Conservation (phyloP, 768 basidiomycete species). For the Phallus indusiatus region DNA sequence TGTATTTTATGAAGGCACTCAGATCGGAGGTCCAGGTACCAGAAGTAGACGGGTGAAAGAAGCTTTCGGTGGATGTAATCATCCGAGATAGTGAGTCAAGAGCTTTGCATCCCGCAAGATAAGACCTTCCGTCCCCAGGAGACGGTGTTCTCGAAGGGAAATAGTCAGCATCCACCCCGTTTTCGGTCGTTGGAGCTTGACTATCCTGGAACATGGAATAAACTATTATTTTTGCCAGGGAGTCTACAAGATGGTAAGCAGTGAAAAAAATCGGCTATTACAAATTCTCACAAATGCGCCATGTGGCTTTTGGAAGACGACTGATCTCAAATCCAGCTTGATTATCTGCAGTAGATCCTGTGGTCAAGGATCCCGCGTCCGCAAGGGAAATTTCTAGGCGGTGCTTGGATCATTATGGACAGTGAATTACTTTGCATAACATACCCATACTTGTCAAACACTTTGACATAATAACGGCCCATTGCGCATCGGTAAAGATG, state of each 20-base stretch:
- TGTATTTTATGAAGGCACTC: conserved; percentile 76
- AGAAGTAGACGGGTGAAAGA: conserved; percentile 86
- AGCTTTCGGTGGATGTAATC: conserved; percentile 79
- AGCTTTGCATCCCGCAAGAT: conserved; percentile 76
- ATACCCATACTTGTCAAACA: conserved; percentile 75
- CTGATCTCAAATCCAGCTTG: conserved; percentile 67
- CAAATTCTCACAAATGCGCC: conserved; percentile 41
- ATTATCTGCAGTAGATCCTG: conserved; percentile 66
- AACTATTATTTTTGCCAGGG: conserved; percentile 76
- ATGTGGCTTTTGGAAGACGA: conserved; percentile 59
- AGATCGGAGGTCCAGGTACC: conserved; percentile 75
- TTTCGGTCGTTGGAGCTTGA: conserved; percentile 35
- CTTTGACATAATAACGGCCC: conserved; percentile 82
- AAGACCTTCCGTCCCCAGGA: conserved; percentile 32
- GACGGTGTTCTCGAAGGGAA: conserved; percentile 42
- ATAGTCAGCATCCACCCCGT: conserved; percentile 50
- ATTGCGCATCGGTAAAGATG: conserved; percentile 74
- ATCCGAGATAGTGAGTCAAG: conserved; percentile 79
- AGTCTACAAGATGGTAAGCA: conserved; percentile 34
- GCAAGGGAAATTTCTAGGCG: conserved; percentile 58
- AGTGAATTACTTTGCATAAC: conserved; percentile 15
- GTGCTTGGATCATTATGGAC: conserved; percentile 4
- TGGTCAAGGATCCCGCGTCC: conserved; percentile 64
- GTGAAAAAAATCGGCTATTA: conserved; percentile 11
- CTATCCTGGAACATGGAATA: conserved; percentile 79